Evolutionary conservation across 2,329 filamentous ascomycete genomes (phyloP).

Genomic region (Bipolaris cookei): DNA sequence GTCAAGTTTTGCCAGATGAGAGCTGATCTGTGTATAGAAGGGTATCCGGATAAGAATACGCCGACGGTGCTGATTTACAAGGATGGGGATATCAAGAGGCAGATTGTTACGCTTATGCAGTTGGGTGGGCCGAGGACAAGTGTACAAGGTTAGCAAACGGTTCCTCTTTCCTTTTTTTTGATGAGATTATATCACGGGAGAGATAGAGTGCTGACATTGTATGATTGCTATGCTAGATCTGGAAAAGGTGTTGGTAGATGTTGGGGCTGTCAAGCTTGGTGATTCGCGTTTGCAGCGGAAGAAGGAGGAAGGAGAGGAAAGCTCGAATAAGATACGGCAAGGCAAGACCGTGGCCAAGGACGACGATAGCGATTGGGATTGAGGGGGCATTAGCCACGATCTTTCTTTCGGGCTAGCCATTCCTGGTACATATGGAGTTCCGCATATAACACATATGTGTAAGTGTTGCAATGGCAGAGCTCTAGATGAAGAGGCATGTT

Average conservation of each 20-base stretch:
- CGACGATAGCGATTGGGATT: slow-evolving; percentile 69
- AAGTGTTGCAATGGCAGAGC: not conserved
- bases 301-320: slow-evolving; percentile 62
- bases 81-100: slow-evolving; percentile 88
- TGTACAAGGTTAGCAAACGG: slow-evolving; percentile 8
- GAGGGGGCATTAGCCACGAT: slow-evolving; percentile 15
- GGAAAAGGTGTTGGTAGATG: slow-evolving; percentile 79
- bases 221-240: slow-evolving; percentile 61
- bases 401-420: not conserved
- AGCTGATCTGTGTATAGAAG: slow-evolving; percentile 91
- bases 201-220: not conserved
- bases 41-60: slow-evolving; percentile 93
- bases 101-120: slow-evolving; percentile 86
- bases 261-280: slow-evolving; percentile 78
- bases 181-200: not conserved
- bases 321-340: slow-evolving; percentile 59
- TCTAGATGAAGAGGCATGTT: slow-evolving; percentile 3
- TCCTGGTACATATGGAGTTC: not conserved
- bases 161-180: not conserved
- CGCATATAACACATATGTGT: not conserved
- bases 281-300: slow-evolving; percentile 75
- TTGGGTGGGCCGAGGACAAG: slow-evolving; percentile 65
- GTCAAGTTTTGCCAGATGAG: slow-evolving; percentile 98
- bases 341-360: slow-evolving; percentile 49
- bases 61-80: slow-evolving; percentile 93